Evolutionary conservation across 108 stramenopile genomes (phyloP), one percentile per base, ranked within the genome.

Genomic region (Mediolabrus comicus): DNA sequence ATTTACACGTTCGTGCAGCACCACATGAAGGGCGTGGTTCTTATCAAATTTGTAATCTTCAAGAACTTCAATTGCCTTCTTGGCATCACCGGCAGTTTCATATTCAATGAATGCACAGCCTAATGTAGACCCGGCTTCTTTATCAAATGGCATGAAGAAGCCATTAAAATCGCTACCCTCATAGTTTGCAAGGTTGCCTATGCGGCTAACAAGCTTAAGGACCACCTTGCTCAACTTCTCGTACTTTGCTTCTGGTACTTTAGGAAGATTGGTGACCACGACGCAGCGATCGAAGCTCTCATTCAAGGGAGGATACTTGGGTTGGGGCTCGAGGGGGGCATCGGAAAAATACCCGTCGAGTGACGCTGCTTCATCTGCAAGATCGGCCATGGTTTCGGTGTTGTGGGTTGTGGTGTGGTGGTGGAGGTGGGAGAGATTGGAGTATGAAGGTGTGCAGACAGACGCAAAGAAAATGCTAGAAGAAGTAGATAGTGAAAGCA

Each of bases 101-200:
- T 90, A 99, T 67, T 89, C 90, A 65, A 92, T 85, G 71, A 99
- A 95, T 34, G 89, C 90, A 69, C 95, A 98, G 22, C 97, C 97
- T 32, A 89, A 71, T 4, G 96, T 83, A 17, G 65, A 29, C 29
- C 82, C 91, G 14, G 81, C 76, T 34, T 82, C 89, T 36, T 78
- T 54, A 54, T 91, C 83, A 33, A 73, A 66, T 7, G 89, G 92
- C 83, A 92, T 83, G 57, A 64, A 69, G 24, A 93, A 79, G 7
- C 87, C 88, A 59, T 32, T 61, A 56, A 76, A 89, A 4, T 74
- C 83, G 5, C 54, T 35, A 2, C 71, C 85, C 8, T 81, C 86
- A 17, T 79, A 77, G 25, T 31, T 60, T 0, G 86, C 87, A 16
- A 92, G 62, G 30, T 67, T 65, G 46, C 91, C 94, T 65, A 95